Percentiles rank a stretch among this genome's conserved stretches.
These are phyloP conservation scores for Leishmania guyanensis DNA, from an alignment of 208 protist species.

Conservation along the genomic window DNA sequence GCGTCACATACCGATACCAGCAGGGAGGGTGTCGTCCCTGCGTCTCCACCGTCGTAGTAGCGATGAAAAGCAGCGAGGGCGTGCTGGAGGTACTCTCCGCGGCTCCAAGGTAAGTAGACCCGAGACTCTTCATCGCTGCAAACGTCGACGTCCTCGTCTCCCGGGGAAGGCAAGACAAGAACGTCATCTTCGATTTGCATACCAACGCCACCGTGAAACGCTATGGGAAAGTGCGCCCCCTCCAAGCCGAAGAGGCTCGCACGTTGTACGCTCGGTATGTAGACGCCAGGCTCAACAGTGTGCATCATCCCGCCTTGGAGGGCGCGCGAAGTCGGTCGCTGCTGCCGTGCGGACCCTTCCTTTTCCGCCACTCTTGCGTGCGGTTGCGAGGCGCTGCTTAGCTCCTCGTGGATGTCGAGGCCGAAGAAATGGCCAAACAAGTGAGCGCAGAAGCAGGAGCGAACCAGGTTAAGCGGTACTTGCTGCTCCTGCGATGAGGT, in stretches of 20 bases:
- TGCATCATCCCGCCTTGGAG: slow-evolving; percentile 62
- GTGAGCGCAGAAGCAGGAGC: slow-evolving; percentile 60
- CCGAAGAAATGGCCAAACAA: slow-evolving; percentile 61
- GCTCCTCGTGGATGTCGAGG: slow-evolving; percentile 60
- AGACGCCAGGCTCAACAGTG: slow-evolving; percentile 70
- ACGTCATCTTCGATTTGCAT: slow-evolving; percentile 69
- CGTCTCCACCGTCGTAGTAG: not conserved
- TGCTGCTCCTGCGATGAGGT: slow-evolving; percentile 7
- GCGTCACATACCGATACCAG: slow-evolving; percentile 1
- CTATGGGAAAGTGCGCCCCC: slow-evolving; percentile 12
- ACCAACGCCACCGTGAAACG: slow-evolving; percentile 37
- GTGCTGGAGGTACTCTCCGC: slow-evolving; percentile 30
- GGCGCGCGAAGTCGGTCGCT: slow-evolving; percentile 4
- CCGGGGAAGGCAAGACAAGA: slow-evolving; percentile 40
- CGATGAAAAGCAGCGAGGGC: slow-evolving; percentile 30
- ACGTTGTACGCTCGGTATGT: slow-evolving; percentile 35
- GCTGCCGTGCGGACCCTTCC: not conserved
- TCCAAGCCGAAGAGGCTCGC: slow-evolving; percentile 19
- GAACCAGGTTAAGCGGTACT: slow-evolving; percentile 28
- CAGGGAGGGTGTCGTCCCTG: not conserved
- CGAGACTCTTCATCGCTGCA: not conserved
- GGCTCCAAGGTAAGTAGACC: slow-evolving; percentile 8
- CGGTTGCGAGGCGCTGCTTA: not conserved
- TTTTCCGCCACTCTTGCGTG: not conserved
- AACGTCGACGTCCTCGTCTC: not conserved